Conservation (phyloP, 139 green algal species). For the Chlamydomonas sphaeroides region DNA sequence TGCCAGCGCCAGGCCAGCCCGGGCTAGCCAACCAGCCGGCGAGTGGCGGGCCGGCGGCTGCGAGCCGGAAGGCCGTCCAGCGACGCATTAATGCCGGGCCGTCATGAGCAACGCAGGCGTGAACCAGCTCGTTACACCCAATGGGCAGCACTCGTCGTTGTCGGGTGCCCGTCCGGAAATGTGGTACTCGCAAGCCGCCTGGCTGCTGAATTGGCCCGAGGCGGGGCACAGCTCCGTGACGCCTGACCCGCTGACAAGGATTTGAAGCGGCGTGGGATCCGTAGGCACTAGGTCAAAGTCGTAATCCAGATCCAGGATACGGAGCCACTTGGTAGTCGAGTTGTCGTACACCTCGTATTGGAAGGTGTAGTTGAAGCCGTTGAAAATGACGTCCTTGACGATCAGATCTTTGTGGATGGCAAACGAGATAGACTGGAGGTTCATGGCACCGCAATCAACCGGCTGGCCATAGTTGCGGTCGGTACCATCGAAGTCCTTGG, state of each 20-base stretch:
- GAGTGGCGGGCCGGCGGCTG: no score
- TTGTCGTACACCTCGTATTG: constrained; percentile 39
- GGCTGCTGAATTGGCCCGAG: neutral
- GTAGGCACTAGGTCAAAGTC: neutral
- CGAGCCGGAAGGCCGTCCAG: no score
- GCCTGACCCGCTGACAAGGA: neutral
- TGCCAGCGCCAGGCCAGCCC: no score
- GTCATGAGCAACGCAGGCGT: neutral
- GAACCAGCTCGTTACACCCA: constrained; percentile 6
- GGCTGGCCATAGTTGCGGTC: constrained; percentile 9
- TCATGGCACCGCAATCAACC: constrained; percentile 14
- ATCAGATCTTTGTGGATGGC: neutral
- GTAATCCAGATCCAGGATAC: constrained; percentile 33
- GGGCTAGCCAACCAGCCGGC: no score
- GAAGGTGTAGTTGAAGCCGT: constrained; percentile 44
- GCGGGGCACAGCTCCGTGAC: constrained; percentile 19
- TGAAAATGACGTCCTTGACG: constrained; percentile 26
- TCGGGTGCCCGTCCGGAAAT: neutral
- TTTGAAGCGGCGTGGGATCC: neutral
- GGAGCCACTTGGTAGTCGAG: constrained; percentile 8
- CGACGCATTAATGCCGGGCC: no score
- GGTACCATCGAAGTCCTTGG: neutral
- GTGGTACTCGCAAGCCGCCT: constrained; percentile 30
- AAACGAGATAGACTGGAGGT: constrained; percentile 4
- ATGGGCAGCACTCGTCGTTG: constrained; percentile 21